Percentiles rank a stretch among this genome's conserved stretches.
Evolutionary conservation across 129 eudicot species (phyloP).

Genomic region (Helichrysum umbraculigerum): DNA sequence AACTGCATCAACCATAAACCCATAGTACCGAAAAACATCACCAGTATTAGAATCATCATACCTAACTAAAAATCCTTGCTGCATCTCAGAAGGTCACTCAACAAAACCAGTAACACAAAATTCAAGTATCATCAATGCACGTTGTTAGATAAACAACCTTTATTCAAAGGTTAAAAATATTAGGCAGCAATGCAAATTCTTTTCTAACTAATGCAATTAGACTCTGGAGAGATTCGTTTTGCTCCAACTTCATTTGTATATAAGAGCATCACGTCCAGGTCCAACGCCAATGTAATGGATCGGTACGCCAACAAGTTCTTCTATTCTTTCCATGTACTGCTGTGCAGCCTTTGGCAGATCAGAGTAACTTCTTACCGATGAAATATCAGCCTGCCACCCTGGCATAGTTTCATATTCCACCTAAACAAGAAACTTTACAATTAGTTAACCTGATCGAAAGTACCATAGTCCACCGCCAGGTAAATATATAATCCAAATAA

Average conservation of each 20-base stretch:
- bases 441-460: neutral
- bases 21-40: neutral
- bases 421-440: constrained; percentile 30
- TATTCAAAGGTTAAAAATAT: constrained; percentile 20
- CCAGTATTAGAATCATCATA: neutral
- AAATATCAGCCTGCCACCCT: constrained; percentile 92
- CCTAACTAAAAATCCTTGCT: neutral
- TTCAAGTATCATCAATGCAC: constrained; percentile 12
- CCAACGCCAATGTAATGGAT: constrained; percentile 92
- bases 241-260: constrained; percentile 62
- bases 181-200: neutral
- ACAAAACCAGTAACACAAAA: constrained; percentile 11
- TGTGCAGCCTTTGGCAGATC: constrained; percentile 91
- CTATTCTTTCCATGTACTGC: constrained; percentile 80
- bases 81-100: neutral
- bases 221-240: neutral
- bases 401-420: constrained; percentile 93
- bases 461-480: neutral
- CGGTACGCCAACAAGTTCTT: constrained; percentile 86
- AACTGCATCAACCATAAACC: constrained; percentile 4
- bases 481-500: neutral
- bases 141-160: constrained; percentile 11
- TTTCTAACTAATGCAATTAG: neutral
- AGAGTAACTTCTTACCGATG: constrained; percentile 66
- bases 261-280: constrained; percentile 98